Evolutionary conservation across 805 yeast genomes (phyloP), one percentile per base, ranked within the genome.

Genomic region (Limtongia smithiae): DNA sequence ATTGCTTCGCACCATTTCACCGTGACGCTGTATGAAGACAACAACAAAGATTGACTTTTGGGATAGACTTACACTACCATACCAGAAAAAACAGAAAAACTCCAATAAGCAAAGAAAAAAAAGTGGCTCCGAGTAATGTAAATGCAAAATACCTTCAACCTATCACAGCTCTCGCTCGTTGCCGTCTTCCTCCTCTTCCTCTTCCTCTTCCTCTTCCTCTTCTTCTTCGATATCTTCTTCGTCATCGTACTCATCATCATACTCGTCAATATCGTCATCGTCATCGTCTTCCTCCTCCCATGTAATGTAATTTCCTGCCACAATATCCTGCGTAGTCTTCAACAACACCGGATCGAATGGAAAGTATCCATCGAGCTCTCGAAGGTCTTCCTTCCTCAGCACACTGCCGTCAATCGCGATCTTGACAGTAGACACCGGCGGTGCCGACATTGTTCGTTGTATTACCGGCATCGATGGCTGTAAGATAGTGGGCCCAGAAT

Each of bases 321-420:
- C 69, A 30, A 79, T 65, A 34, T 68, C 65, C 60, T 81, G 79
- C 41, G 86, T 77, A 9, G 68, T 68, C 38, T 82, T 83, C 55
- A 91, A 74, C 43, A 85, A 79, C 54, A 93, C 68, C 1, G 98
- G 98, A 71, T 91, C 97, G 65, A 86, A 91, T 11, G 98, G 98
- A 68, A 91, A 91, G 65, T 88, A 91, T n/a, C 93, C 89, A 65
- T 90, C 96, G 44, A 91, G 72, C 61, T 88, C 95, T 58, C 24
- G 37, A 49, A 53, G 45, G 15, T 32, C 41, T 9, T 27, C 24
- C 25, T 34, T 43, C 27, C n/a, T 20, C 15, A 20, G 31, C 20
- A 33, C 34, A 6, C 44, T 48, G 3, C 20, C 35, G 31, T 39
- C 39, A 11, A 15, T 28, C 35, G 25, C 37, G n/a, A n/a, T n/a